These are phyloP conservation scores for Cutaneotrichosporon mucoides DNA, from an alignment of 1,284 basidiomycete species.

Conservation along the genomic window DNA sequence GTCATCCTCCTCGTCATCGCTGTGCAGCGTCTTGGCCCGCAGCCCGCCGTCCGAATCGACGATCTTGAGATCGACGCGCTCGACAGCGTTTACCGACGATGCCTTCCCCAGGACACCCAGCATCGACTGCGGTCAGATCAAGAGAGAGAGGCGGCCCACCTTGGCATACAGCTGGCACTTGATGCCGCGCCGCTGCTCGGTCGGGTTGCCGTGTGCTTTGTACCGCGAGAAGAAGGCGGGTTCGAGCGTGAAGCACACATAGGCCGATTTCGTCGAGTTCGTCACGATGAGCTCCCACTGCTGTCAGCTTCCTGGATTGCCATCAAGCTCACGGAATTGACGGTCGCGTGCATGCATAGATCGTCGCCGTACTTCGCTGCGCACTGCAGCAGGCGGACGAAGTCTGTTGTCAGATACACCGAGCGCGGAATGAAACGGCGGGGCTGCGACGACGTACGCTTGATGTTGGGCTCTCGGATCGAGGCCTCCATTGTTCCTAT, in stretches of 20 bases:
- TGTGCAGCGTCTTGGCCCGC: slow-evolving; percentile 4
- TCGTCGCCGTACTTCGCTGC: slow-evolving; percentile 48
- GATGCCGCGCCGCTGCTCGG: slow-evolving; percentile 32
- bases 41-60: slow-evolving; percentile 33
- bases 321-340: slow-evolving; percentile 26
- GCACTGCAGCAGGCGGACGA: slow-evolving; percentile 45
- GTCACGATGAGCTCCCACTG: slow-evolving; percentile 46
- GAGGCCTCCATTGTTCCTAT: slow-evolving; percentile 34
- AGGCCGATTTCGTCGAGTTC: slow-evolving; percentile 46
- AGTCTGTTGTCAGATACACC: slow-evolving; percentile 52
- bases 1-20: slow-evolving; percentile 17
- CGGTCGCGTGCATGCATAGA: slow-evolving; percentile 41
- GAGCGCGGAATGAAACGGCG: too few species aligned
- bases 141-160: slow-evolving; percentile 24
- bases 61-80: slow-evolving; percentile 43
- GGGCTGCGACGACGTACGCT: slow-evolving; percentile 15
- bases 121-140: slow-evolving; percentile 34
- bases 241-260: slow-evolving; percentile 41
- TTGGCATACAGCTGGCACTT: slow-evolving; percentile 46
- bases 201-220: slow-evolving; percentile 22
- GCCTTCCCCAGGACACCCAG: slow-evolving; percentile 42
- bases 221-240: slow-evolving; percentile 42
- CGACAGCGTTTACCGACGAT: slow-evolving; percentile 34
- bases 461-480: slow-evolving; percentile 32
- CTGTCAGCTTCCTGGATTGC: slow-evolving; percentile 5